These are phyloP conservation scores for Skeletonema potamos DNA, from an alignment of 108 stramenopile species.

Conservation along the genomic window DNA sequence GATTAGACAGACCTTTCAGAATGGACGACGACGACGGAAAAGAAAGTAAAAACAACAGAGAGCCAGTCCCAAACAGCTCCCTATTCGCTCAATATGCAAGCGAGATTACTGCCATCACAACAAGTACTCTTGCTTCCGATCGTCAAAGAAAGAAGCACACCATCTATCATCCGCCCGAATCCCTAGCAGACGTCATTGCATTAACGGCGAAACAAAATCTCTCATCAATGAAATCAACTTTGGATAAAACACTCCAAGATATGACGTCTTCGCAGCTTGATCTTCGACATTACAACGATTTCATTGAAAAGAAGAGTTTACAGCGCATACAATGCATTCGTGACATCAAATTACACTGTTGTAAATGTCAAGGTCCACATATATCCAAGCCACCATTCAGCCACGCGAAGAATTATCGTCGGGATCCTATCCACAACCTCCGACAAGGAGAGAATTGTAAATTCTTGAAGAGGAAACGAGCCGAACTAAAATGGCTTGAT, in stretches of 20 bases:
- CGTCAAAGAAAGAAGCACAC: neutral
- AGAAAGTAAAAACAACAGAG: too few species aligned
- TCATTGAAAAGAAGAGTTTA: conserved; percentile 33
- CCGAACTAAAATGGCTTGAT: conserved; percentile 33
- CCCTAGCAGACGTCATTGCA: conserved; percentile 27
- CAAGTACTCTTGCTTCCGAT: neutral
- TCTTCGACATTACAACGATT: conserved; percentile 28
- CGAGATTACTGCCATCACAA: neutral
- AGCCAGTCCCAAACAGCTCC: neutral
- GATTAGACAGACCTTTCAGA: too few species aligned
- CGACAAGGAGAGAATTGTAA: conserved; percentile 19
- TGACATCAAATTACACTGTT: conserved; percentile 39
- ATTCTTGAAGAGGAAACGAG: conserved; percentile 31
- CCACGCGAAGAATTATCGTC: conserved; percentile 35
- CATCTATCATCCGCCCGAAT: neutral
- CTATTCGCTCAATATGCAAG: neutral
- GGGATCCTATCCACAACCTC: conserved; percentile 26
- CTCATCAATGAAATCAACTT: conserved; percentile 25
- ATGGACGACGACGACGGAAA: neutral
- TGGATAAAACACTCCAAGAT: conserved; percentile 20
- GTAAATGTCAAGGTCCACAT: conserved; percentile 41
- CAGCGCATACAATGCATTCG: conserved; percentile 33
- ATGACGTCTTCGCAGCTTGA: conserved; percentile 17
- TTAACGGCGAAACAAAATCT: conserved; percentile 22
- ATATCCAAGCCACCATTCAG: conserved; percentile 43